Base-by-base conservation (phyloP, 2,329 filamentous ascomycete genomes). In the Dactylellina sp. region DNA sequence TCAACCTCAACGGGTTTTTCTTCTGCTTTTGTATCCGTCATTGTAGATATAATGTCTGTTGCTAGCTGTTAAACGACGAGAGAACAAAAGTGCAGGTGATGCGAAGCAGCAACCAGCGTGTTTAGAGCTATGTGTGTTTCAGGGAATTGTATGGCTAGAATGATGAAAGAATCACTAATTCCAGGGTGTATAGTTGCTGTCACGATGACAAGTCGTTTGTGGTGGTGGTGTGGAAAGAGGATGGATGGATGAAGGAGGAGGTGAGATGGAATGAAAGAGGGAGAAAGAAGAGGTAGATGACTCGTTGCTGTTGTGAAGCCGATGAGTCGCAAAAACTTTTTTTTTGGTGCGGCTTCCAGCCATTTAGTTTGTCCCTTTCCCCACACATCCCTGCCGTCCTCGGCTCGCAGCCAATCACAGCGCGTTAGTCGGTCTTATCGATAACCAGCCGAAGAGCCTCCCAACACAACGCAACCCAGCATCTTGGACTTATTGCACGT, bases 281-380 rank as follows among this genome's bases (percentile, higher is more conserved):
- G 25, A 22, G 28, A 25, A 22, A 42, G 37, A 47, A 22, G 25
- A 14, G 18, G 37, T 32, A 14, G 49, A 47, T 32, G 24, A 32
- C 44, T 44, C 44, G 59, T 59, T 55, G 24, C n/a, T n/a, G 25
- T 12, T 16, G n/a, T 5, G 28, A 22, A 18, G 28, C 40, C 16
- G 68, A 72, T 72, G 68, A 72, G 68, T 72, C 68, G 66, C 68
- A 72, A 61, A 68, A 71, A 60, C 52, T 56, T 72, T 72, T 65
- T 71, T 71, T 71, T 59, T 53, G 49, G 37, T 56, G 32, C 42
- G 47, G 37, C 37, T 40, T 32, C 24, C 59, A 53, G 66, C 66
- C 60, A 65, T 72, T 47, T 44, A 24, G 44, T 65, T 72, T 71
- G 47, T 50, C 18, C 22, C 12, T 35, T 61, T 47, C 39, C 40